Base-by-base conservation (phyloP, 257 asterid species). In the Gentiana macrophylla region DNA sequence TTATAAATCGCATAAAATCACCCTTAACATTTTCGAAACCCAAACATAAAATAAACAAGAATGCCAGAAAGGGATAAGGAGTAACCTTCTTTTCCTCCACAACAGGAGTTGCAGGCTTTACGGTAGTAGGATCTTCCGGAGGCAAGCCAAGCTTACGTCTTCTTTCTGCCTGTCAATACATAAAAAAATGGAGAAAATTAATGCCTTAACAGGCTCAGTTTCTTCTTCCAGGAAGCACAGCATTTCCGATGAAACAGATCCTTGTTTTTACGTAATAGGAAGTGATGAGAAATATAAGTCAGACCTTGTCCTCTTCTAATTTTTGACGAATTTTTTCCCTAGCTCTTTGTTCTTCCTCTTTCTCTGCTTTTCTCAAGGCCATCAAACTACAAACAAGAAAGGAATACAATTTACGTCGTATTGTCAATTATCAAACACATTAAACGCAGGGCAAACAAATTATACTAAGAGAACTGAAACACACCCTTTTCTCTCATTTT, bases 401-500 rank as follows among this genome's bases (percentile, higher is more conserved):
- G 51, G 32, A 67, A 54, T 52, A 59, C 32, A 74, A 55, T 52
- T 7, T 61, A 55, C 37, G 55, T 50, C 44, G 24, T 58, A 55
- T 60, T 44, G 64, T 57, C 60, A 61, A 64, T 38, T 49, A 15
- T 48, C 48, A 8, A 34, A 11, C 45, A 58, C n/a, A 52, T 35
- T 6, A 57, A 12, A 57, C 24, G 24, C 49, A n/a, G 62, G 46
- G 9, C 46, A 68, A 51, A 5, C 43, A 12, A 37, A 49, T 56
- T 13, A 63, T 52, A 35, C 47, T 44, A 56, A 44, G 70, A 48
- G 50, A 61, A 41, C 9, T 41, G 56, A 49, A 56, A 54, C 94
- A 38, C 35, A 88, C 99, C 99, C 94, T 77, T 92, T 92, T 83
- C 95, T 81, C 81, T 92, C 99, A 76, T 92, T 92, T 6, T 81